Evolutionary conservation across 177 flowering plant genomes (phyloP), one percentile per base, ranked within the genome.

Genomic region (Vitis hybrid): DNA sequence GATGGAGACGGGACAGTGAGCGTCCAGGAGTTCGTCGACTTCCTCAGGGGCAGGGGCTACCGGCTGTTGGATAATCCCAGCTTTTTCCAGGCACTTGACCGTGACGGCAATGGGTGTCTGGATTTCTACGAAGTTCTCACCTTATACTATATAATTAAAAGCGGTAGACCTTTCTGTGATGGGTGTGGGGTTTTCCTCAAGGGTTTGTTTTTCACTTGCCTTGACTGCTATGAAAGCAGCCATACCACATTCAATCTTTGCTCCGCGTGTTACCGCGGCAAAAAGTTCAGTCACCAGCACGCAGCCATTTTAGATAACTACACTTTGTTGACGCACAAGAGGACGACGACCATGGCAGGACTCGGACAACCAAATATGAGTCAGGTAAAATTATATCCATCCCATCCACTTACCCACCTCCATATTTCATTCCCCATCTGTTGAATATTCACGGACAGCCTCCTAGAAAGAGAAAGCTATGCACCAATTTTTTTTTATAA

Each of bases 81-180:
- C 59, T 49, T 48, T 48, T 71, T 64, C 20, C 2, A 4, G 8
- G 62, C 63, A 1, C 52, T 71, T 31, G 73, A 71, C 26, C 5
- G 15, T 8, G 16, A 71, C 45, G 52, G 49, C 3, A 68, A 71
- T 49, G 68, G 73, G 12, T 4, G 12, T 6, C 61, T 71, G 19
- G 73, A 64, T 20, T 63, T 71, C 34, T 29, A 22, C 15, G 73
- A 71, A 16, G 68, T 57, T 13, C 31, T 71, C 9, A 51, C 61
- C 5, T 63, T 71, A 16, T 71, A 56, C 45, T 71, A 71, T 18
- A 53, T 64, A 39, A 48, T 63, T 2, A 71, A 71, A 8, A 45
- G 52, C 29, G 16, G 68, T 2, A 39, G 56, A 15, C 34, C 53
- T 8, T 20, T 5, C 55, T 71, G 73, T 52, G 59, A 52, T n/a